A percentile compares a stretch with the other conserved stretches of the same genome.
These are phyloP conservation scores for Exophiala phaeomuriformis DNA, from an alignment of 2,329 filamentous ascomycete genomes.

Conservation along the genomic window DNA sequence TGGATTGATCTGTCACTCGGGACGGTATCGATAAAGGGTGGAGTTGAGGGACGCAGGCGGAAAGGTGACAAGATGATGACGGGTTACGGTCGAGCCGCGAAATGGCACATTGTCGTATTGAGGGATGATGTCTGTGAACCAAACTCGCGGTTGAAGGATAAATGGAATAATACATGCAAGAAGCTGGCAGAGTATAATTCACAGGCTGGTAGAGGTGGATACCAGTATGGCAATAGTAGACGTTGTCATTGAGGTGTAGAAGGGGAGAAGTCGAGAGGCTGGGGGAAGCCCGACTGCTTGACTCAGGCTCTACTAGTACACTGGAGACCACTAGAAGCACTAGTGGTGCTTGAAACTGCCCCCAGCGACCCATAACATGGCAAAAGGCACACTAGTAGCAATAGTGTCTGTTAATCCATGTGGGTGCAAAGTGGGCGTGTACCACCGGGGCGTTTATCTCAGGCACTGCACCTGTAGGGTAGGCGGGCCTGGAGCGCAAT, in stretches of 20 bases:
- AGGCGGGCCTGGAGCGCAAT: too few species aligned
- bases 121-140: constrained; percentile 3
- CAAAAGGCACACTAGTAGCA: background rate
- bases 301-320: background rate
- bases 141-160: constrained; percentile 1
- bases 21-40: constrained; percentile 11
- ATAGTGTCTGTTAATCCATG: background rate
- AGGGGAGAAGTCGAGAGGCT: constrained; percentile 4
- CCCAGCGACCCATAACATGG: background rate
- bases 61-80: background rate
- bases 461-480: too few species aligned
- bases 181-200: constrained; percentile 3
- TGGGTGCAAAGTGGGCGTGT: too few species aligned
- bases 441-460: too few species aligned
- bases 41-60: constrained; percentile 5
- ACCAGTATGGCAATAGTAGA: background rate
- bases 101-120: constrained; percentile 2
- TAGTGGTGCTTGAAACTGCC: background rate
- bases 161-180: background rate
- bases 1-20: constrained; percentile 4
- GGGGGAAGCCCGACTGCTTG: background rate
- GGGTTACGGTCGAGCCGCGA: constrained; percentile 1
- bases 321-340: background rate
- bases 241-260: background rate
- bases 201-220: constrained; percentile 6